Base-by-base conservation (phyloP, 2,329 filamentous ascomycete species). In the Ascochyta pisi region DNA sequence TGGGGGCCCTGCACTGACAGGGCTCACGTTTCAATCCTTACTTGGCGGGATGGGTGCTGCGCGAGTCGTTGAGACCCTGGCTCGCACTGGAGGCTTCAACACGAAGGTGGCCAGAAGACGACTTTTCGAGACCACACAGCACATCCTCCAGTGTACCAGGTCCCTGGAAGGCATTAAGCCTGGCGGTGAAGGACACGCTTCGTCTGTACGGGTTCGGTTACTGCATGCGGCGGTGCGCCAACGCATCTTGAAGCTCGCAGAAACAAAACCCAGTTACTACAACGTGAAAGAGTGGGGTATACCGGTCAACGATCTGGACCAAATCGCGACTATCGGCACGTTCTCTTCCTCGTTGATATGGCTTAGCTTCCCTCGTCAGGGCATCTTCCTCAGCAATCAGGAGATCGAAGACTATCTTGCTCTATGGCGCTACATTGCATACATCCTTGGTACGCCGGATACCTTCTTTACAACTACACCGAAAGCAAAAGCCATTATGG, bases 281-380 rank as follows among this genome's bases (percentile, higher is more conserved):
- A 79, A 86, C 59, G 71, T 85, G 0, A 74, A 81, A 16, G 74
- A 80, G 34, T 83, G 79, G 68, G 89, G 89, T 3, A 78, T 89
- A 3, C 89, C 89, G 4, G 86, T 93, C 69, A 93, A 89, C 64
- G 88, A 93, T 64, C 81, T 94, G 1, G 89, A 94, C 73, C 85
- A 83, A 54, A 85, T 92, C 31, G 88, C 81, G 10, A 93, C 90
- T 1, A 87, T 93, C 57, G 81, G 80, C 33, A 86, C 85, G 1
- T 94, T 94, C 74, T 90, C 86, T 0, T 81, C 86, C 0, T 83
- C 84, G 0, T 73, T 92, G 2, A 81, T 92, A 57, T 92, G 84
- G 81, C 70, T 91, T 24, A 84, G 84, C 23, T 80, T 93, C 4
- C 90, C 90, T 0, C 81, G 89, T 0, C 90, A 93, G 75, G 90